Evolutionary conservation across 2,329 filamentous ascomycete genomes (phyloP).

Genomic region (Diaporthe citrichinensis): DNA sequence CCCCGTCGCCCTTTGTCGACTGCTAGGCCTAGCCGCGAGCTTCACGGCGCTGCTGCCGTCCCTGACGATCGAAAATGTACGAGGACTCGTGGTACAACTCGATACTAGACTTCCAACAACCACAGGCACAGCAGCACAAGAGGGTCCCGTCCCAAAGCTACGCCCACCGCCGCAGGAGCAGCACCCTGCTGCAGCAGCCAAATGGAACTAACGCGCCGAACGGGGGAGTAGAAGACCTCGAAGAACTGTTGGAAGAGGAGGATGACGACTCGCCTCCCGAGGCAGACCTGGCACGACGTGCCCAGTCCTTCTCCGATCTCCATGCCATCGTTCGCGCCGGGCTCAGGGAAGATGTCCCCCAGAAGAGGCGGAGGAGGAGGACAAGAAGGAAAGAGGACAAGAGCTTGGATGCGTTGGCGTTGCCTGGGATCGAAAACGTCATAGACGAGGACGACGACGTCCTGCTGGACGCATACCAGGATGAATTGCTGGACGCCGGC

Average conservation of each 20-base stretch:
- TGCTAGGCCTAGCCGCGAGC: slow-evolving; percentile 8
- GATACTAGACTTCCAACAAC: slow-evolving; percentile 68
- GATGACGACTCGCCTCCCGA: slow-evolving; percentile 73
- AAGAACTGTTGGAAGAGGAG: slow-evolving; percentile 71
- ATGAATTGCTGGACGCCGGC: slow-evolving; percentile 82
- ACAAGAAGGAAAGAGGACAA: slow-evolving; percentile 56
- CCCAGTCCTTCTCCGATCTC: slow-evolving; percentile 85
- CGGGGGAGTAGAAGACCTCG: slow-evolving; percentile 68
- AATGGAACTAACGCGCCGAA: slow-evolving; percentile 68
- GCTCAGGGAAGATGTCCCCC: slow-evolving; percentile 67
- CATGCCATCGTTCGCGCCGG: slow-evolving; percentile 71
- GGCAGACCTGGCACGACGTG: slow-evolving; percentile 74
- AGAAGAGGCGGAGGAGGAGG: slow-evolving; percentile 55
- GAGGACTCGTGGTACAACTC: slow-evolving; percentile 90
- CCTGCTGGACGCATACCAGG: slow-evolving; percentile 71
- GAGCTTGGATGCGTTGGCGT: slow-evolving; percentile 65
- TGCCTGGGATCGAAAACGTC: slow-evolving; percentile 51
- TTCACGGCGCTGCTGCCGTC: slow-evolving; percentile 17
- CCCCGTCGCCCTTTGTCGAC: background rate
- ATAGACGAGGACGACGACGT: slow-evolving; percentile 45
- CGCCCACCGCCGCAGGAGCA: slow-evolving; percentile 72
- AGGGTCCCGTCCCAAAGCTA: slow-evolving; percentile 60
- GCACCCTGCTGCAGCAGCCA: slow-evolving; percentile 78
- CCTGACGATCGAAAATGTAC: slow-evolving; percentile 69
- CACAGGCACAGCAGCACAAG: slow-evolving; percentile 56